Evolutionary conservation across 768 basidiomycete genomes (phyloP), one percentile per base, ranked within the genome.

Genomic region (Cyclocybe cylindracea): DNA sequence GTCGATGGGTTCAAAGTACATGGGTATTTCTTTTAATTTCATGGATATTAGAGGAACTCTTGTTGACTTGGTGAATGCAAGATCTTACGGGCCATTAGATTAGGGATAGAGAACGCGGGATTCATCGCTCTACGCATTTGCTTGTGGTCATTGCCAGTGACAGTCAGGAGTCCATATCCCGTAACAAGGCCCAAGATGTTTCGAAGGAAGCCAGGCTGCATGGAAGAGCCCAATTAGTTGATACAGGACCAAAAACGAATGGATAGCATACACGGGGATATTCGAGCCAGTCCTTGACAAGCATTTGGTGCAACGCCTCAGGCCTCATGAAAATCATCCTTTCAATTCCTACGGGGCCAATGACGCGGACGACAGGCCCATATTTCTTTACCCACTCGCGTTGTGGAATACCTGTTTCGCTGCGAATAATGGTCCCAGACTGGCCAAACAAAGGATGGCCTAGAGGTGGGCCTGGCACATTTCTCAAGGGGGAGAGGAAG

Each of bases 81-180:
- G 44, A 14, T 16, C 36, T 4, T 37, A 38, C 43, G 45, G 16
- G 24, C 24, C n/a, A 61, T 24, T 31, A 74, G 65, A 48, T 71
- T 79, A 2, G 71, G 64, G 19, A 80, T 66, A 0, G 78, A 78
- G 56, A 82, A 80, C 0, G 79, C 79, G 1, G 79, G 78, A 46
- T 77, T 79, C 76, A 82, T 78, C 1, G 69, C 68, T 55, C 71
- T 78, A 34, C 77, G 74, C 76, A 81, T 77, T 44, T 70, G 71
- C 53, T 71, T 78, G 56, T 80, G 78, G 32, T 75, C 76, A 35
- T 74, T 67, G 5, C 79, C 78, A 1, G 77, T 80, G 13, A 76
- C 73, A 0, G 79, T 79, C 39, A 80, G 59, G 1, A 80, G 63
- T 1, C 79, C 79, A 59, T 76, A 70, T 0, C 78, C 77, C 8